Evolutionary conservation across 1,139 yeast species (phyloP).

Genomic region (Maudiozyma humilis): DNA sequence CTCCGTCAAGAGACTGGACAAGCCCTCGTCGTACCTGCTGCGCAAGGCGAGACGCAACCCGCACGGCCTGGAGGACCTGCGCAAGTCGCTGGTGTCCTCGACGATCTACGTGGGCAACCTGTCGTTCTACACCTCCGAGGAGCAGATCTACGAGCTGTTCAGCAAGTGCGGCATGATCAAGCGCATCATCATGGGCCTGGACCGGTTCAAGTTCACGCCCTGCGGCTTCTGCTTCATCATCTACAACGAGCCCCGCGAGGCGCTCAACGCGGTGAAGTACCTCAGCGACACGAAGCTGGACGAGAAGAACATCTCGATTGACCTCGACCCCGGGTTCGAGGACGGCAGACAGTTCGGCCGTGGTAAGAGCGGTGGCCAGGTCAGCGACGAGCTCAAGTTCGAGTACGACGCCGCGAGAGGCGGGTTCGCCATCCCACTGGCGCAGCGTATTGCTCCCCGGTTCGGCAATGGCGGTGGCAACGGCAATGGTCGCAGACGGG

Average conservation of each 20-base stretch:
- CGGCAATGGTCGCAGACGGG: background rate
- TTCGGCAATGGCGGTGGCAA: slow-evolving; percentile 4
- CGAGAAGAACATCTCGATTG: slow-evolving; percentile 71
- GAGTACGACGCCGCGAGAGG: slow-evolving; percentile 53
- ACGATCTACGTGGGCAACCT: slow-evolving; percentile 85
- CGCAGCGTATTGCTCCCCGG: slow-evolving; percentile 22
- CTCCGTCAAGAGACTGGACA: slow-evolving; percentile 63
- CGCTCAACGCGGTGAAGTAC: slow-evolving; percentile 73
- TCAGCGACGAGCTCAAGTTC: slow-evolving; percentile 47
- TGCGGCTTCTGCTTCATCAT: slow-evolving; percentile 94
- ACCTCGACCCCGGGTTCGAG: slow-evolving; percentile 86
- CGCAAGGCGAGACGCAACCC: slow-evolving; percentile 55
- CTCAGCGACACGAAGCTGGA: slow-evolving; percentile 74
- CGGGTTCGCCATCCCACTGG: slow-evolving; percentile 35
- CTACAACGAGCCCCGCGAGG: slow-evolving; percentile 57
- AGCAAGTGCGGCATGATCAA: slow-evolving; percentile 70
- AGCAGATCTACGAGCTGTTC: slow-evolving; percentile 80
- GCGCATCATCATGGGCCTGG: slow-evolving; percentile 86
- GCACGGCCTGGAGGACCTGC: slow-evolving; percentile 48
- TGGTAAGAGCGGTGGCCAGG: slow-evolving; percentile 86
- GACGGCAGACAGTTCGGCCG: slow-evolving; percentile 95
- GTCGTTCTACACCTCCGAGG: slow-evolving; percentile 85
- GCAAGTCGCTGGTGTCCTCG: slow-evolving; percentile 53
- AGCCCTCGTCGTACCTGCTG: slow-evolving; percentile 67
- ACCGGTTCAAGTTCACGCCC: slow-evolving; percentile 79